These are phyloP conservation scores for Cladosporium cucumerinum DNA, from an alignment of 2,329 filamentous ascomycete species.

Conservation along the genomic window DNA sequence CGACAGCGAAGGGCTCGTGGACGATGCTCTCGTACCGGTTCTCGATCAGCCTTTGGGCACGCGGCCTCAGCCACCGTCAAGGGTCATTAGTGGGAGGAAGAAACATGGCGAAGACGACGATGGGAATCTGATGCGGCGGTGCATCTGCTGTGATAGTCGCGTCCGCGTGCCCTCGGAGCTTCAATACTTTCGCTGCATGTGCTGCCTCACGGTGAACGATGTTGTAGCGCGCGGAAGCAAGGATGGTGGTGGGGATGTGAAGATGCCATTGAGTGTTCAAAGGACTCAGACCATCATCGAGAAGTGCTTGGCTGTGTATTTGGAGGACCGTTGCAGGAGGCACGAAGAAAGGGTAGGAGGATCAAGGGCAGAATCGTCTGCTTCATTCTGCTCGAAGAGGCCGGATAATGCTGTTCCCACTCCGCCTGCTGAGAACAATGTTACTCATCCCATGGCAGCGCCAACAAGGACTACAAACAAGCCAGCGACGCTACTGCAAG, in stretches of 20 bases:
- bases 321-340: slow-evolving; percentile 36
- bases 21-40: slow-evolving; percentile 44
- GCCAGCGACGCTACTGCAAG: slow-evolving; percentile 19
- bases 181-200: slow-evolving; percentile 75
- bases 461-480: not conserved
- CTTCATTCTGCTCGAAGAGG: not conserved
- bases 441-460: not conserved
- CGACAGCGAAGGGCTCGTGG: slow-evolving; percentile 37
- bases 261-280: slow-evolving; percentile 55
- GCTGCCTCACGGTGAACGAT: slow-evolving; percentile 83
- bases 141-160: slow-evolving; percentile 80
- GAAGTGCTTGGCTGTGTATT: slow-evolving; percentile 51
- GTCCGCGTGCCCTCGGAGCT: slow-evolving; percentile 75
- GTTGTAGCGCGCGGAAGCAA: slow-evolving; percentile 41
- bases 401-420: not conserved
- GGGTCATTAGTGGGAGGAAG: slow-evolving; percentile 23
- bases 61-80: slow-evolving; percentile 22
- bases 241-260: slow-evolving; percentile 18
- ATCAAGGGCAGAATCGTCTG: not conserved
- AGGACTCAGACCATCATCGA: slow-evolving; percentile 58
- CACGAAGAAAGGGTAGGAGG: slow-evolving; percentile 15
- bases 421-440: slow-evolving; percentile 3
- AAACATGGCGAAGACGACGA: slow-evolving; percentile 38
- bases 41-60: slow-evolving; percentile 35
- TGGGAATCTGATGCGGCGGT: slow-evolving; percentile 66